Base-by-base conservation (phyloP, 2,329 filamentous ascomycete species). In the Diaporthe citri region DNA sequence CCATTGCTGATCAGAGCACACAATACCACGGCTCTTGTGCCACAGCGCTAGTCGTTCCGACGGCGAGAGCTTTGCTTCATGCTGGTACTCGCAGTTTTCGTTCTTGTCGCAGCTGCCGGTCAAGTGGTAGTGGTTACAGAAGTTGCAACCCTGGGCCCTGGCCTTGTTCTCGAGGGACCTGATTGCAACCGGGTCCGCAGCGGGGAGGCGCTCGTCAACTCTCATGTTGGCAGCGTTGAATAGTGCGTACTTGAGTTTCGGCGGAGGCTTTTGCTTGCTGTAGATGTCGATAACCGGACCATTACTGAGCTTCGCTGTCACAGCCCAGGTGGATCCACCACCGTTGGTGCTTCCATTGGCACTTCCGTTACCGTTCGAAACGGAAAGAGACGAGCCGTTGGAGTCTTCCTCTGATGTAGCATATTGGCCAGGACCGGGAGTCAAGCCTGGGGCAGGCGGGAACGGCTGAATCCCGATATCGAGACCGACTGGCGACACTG, bases 11-110 rank as follows among this genome's bases (percentile, higher is more conserved):
- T 71, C 73, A 9, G 43, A 39, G 39, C 75, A 76, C 7, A 71
- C 57, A 17, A 73, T 71, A 36, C 74, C 73, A 15, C 75, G 75
- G 43, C 74, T 76, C 75, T 75, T 76, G 75, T 76, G 75, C 31
- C 75, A 74, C 4, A 75, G 64, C 6, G 73, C 73, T 39, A 76
- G 64, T n/a, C 72, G 74, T 59, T 76, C 73, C 0, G 73, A 60
- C 1, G 57, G 17, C 10, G 73, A 73, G 5, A 76, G 57, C 56
- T 36, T 41, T 20, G 62, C 52, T 3, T 75, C 75, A 25, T 76
- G 75, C 20, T 75, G 74, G 22, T 75, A 75, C 15, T 64, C 64
- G 39, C 73, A 76, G 10, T 28, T 34, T 3, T 74, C 59, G 51
- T 71, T 71, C 52, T 70, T 73, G 10, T 75, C 75, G 43, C 74